Evolutionary conservation across 345 rosid species (phyloP).

Genomic region (Syzygium aqueum): DNA sequence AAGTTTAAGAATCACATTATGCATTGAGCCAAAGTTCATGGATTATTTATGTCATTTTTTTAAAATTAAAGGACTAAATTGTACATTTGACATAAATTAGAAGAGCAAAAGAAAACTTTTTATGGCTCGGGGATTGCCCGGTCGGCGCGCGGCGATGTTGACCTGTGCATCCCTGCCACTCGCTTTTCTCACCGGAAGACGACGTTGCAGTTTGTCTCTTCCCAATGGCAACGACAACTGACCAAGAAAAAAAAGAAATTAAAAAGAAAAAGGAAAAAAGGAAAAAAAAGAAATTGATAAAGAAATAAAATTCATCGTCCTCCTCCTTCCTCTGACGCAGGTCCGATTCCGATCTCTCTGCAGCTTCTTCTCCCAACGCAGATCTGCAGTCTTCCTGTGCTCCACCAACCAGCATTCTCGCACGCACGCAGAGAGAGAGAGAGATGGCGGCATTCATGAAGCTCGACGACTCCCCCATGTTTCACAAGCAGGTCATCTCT

Average conservation of each 20-base stretch:
- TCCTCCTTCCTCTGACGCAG: background rate
- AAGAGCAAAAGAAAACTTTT: background rate
- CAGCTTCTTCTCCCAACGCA: background rate
- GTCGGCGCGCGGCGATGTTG: background rate
- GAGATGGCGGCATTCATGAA: slow-evolving; percentile 48
- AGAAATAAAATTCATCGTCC: background rate
- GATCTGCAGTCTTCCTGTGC: background rate
- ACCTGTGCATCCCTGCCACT: background rate
- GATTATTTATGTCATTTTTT: too few relatives aligned
- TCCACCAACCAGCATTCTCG: background rate
- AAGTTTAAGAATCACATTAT: too few relatives aligned
- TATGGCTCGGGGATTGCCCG: background rate
- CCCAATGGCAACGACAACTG: background rate
- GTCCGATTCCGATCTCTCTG: background rate
- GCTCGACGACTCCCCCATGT: slow-evolving; percentile 75
- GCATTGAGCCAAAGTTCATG: too few relatives aligned
- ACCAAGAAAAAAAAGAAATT: background rate
- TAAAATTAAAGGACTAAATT: too few relatives aligned
- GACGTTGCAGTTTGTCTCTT: background rate
- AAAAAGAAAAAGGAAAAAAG: fast-evolving
- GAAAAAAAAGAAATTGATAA: background rate
- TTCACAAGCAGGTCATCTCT: slow-evolving; percentile 39
- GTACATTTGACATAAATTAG: background rate
- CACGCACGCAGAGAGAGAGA: background rate
- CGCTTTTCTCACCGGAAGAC: background rate